These are phyloP conservation scores for Cymodocea nodosa DNA, from an alignment of 116 monocot genomes.

Conservation along the genomic window DNA sequence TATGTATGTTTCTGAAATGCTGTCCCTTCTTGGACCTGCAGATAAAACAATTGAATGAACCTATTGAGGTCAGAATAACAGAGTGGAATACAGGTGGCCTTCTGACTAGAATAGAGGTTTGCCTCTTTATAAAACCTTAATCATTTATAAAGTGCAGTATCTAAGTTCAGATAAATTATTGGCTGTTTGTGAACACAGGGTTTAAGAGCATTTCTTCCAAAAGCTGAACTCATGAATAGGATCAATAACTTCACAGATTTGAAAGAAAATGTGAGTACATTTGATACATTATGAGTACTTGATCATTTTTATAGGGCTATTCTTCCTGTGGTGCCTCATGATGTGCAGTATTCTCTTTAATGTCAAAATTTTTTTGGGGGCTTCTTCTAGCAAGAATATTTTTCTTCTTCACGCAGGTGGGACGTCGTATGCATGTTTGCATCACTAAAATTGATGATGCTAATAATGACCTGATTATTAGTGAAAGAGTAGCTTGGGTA, in stretches of 20 bases:
- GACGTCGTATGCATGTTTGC: slow-evolving; percentile 46
- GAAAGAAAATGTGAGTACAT: slow-evolving; percentile 61
- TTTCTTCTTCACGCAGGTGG: slow-evolving; percentile 46
- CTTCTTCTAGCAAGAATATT: not conserved
- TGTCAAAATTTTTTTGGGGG: not conserved
- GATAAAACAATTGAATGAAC: slow-evolving; percentile 87
- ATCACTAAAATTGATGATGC: slow-evolving; percentile 70
- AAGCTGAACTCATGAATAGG: slow-evolving; percentile 81
- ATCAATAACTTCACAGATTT: slow-evolving; percentile 68
- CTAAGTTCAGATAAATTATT: not conserved
- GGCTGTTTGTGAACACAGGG: slow-evolving; percentile 35
- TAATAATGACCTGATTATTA: slow-evolving; percentile 74
- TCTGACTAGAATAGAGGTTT: slow-evolving; percentile 88
- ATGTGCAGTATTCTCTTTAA: not conserved
- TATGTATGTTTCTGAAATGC: not conserved
- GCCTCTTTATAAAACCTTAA: not conserved
- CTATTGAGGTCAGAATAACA: slow-evolving; percentile 76
- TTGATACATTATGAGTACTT: too few relatives aligned
- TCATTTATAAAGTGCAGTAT: not conserved
- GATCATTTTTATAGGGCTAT: not conserved
- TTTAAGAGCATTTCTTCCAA: slow-evolving; percentile 88
- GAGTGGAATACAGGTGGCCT: slow-evolving; percentile 99
- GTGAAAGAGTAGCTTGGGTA: slow-evolving; percentile 96
- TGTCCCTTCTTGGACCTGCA: slow-evolving; percentile 16
- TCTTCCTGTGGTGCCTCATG: not conserved